These are phyloP conservation scores for Fusarium subglutinans DNA, from an alignment of 2,329 filamentous ascomycete genomes.

Conservation along the genomic window DNA sequence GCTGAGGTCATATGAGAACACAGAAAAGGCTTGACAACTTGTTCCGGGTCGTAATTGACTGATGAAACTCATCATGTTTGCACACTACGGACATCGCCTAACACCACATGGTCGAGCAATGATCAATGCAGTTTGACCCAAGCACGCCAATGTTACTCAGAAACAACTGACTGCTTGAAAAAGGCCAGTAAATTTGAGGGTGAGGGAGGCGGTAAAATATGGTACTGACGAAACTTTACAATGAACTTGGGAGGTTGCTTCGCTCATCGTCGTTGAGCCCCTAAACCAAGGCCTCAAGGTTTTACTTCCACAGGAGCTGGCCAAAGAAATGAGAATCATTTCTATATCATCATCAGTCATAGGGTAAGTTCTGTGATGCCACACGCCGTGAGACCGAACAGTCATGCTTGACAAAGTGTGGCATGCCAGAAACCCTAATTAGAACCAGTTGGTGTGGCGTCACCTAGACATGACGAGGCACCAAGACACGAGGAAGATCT, in stretches of 20 bases:
- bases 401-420: not conserved
- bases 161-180: not conserved
- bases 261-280: not conserved
- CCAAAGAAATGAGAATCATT: not conserved
- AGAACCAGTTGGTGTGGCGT: not conserved
- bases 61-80: not conserved
- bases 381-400: conserved; percentile 1
- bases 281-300: not conserved
- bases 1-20: not conserved
- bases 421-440: conserved; percentile 12
- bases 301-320: not conserved
- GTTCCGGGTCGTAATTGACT: not conserved
- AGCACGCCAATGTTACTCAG: not conserved
- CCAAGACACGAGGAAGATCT: not conserved
- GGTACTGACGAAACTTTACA: not conserved
- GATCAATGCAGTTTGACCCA: not conserved
- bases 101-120: not conserved
- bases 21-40: not conserved
- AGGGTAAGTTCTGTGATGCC: not conserved
- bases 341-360: not conserved
- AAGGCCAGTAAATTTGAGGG: not conserved
- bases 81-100: not conserved
- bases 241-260: not conserved
- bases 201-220: not conserved
- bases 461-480: not conserved